Base-by-base conservation (phyloP, 2,329 filamentous ascomycete genomes). In the Talaromyces sp. region DNA sequence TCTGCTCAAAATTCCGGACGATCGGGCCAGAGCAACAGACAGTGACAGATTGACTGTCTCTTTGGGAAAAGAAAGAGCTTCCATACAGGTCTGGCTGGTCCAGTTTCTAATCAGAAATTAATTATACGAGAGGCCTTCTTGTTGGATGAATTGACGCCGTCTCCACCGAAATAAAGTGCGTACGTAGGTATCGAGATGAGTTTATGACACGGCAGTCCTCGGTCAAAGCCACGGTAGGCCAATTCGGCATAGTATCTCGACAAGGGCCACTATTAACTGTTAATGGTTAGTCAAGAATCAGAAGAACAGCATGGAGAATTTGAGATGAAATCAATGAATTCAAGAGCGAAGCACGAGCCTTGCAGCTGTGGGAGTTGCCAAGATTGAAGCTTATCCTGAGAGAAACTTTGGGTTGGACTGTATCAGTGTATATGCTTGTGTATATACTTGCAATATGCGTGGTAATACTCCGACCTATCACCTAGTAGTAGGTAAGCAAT, bases 101-200 rank as follows among this genome's bases (percentile, higher is more conserved):
- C 48, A 37, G 33, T 39, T 39, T 33, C 35, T 39, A n/a, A 21
- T 21, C 17, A 51, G 19, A 36, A 35, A 52, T 52, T 52, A 39
- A 52, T 36, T 52, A 52, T 25, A 52, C 48, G 48, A 52, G 48
- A 17, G 31, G 19, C 48, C 15, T 19, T 37, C 13, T 15, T 5
- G 48, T 52, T 52, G 48, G 48, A 36, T 52, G 48, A 11, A 39
- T 52, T 52, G 13, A 52, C 48, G 48, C 48, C 48, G 33, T 52
- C n/a, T 28, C 48, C 48, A 52, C 48, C 22, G 22, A 52, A 52
- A 52, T 31, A 52, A 52, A 39, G 48, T 52, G 39, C 39, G 48
- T 13, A 39, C 21, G 48, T 51, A 15, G n/a, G 48, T 39, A 52
- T 52, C 35, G 33, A 39, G 33, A 35, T 35, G 50, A n/a, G 36